A percentile compares a stretch with the other conserved stretches of the same genome.
phyloP scores from a whole-genome alignment of 2,329 filamentous ascomycete genomes.

The Aspergillus clavatus region DNA sequence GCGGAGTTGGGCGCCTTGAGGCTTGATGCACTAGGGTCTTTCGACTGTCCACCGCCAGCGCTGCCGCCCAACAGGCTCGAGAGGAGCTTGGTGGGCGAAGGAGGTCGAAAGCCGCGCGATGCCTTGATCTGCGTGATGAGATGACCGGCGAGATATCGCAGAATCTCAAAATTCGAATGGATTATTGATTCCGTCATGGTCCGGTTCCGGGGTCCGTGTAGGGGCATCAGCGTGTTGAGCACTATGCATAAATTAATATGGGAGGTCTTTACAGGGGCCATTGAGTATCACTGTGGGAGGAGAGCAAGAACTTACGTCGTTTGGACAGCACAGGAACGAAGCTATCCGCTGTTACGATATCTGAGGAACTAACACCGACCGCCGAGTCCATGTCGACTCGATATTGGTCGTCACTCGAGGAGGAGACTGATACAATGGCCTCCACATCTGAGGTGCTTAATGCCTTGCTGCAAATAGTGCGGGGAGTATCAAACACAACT shows the following conservation, averaged over 20 bases:
- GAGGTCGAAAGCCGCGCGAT: constrained; percentile 61
- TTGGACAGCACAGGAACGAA: constrained; percentile 71
- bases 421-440: constrained; percentile 63
- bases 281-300: background rate
- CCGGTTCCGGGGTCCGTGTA: constrained; percentile 57
- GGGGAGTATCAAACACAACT: constrained; percentile 35
- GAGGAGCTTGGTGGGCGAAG: constrained; percentile 87
- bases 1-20: constrained; percentile 33
- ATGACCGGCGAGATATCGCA: constrained; percentile 64
- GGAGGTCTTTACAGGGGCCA: background rate
- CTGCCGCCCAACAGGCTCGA: constrained; percentile 72
- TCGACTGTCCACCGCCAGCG: constrained; percentile 34
- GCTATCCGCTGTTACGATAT: constrained; percentile 67
- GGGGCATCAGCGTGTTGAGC: constrained; percentile 64
- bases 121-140: constrained; percentile 58
- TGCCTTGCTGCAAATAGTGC: constrained; percentile 25
- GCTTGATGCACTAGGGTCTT: constrained; percentile 22
- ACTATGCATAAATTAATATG: constrained; percentile 45
- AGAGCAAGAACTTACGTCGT: constrained; percentile 53
- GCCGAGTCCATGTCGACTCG: constrained; percentile 58
- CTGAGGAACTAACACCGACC: constrained; percentile 66
- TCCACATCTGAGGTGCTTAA: constrained; percentile 35
- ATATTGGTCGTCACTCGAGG: constrained; percentile 57
- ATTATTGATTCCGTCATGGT: constrained; percentile 59
- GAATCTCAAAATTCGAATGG: constrained; percentile 70